Evolutionary conservation across 345 rosid species (phyloP).

Genomic region (Erodium maritimum): DNA sequence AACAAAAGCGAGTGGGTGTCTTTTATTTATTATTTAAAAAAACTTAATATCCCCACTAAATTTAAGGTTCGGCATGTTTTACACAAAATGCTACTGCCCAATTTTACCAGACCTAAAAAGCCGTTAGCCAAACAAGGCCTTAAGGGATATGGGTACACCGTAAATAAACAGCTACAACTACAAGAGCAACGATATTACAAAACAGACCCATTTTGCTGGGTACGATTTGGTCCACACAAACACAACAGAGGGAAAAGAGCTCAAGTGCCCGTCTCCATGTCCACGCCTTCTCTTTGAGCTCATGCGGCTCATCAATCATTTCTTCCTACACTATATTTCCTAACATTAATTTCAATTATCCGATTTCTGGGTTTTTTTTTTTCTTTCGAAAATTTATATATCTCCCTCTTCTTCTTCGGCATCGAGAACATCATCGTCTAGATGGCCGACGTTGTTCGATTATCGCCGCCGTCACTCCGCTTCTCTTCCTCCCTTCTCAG

Average conservation of each 20-base stretch:
- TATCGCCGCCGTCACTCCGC: conserved; percentile 32
- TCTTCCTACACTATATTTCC: neutral
- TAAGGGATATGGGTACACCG: neutral
- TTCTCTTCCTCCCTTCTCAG: conserved; percentile 27
- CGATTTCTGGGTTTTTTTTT: neutral
- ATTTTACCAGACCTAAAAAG: neutral
- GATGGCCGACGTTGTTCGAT: conserved; percentile 58
- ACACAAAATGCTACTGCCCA: neutral
- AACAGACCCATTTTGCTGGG: neutral
- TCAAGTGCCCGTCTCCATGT: neutral
- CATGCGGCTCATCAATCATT: neutral
- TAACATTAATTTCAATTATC: neutral
- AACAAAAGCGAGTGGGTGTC: no score
- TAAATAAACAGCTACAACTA: neutral
- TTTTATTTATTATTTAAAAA: no score
- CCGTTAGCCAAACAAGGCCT: neutral
- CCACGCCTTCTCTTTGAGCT: neutral
- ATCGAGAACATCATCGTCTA: conserved; percentile 2
- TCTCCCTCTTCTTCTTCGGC: neutral
- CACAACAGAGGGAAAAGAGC: neutral
- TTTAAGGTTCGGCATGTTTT: neutral
- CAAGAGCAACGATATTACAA: neutral
- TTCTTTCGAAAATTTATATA: neutral
- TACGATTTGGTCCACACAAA: neutral
- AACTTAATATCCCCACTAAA: neutral